A percentile compares a stretch with the other conserved stretches of the same genome.
Conservation (phyloP, 345 rosid species). For the Turritis glabra region DNA sequence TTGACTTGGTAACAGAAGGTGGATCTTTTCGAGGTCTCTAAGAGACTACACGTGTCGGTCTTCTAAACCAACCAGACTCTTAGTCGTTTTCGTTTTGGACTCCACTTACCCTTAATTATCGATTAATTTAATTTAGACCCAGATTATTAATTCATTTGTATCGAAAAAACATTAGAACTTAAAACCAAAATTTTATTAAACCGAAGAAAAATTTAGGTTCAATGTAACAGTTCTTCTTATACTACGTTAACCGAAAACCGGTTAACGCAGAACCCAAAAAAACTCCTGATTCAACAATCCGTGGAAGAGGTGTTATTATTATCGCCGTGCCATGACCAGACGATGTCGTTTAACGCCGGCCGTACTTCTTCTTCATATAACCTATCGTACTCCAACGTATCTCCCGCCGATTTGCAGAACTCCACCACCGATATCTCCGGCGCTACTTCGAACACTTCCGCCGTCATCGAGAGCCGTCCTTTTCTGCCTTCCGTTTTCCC, state of each 20-base stretch:
- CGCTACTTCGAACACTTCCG: slow-evolving; percentile 68
- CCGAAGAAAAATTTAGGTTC: slow-evolving; percentile 22
- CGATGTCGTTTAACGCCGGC: slow-evolving; percentile 75
- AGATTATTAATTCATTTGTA: not conserved
- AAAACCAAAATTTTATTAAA: slow-evolving; percentile 17
- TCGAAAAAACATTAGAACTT: not conserved
- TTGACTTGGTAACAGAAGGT: not conserved
- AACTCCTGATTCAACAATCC: not conserved
- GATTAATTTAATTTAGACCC: not conserved
- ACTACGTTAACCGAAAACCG: slow-evolving; percentile 16
- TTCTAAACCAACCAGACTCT: not conserved
- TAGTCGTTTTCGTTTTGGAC: no score
- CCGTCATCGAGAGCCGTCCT: slow-evolving; percentile 59
- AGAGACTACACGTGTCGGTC: slow-evolving; percentile 18
- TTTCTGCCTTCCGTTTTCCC: slow-evolving; percentile 63
- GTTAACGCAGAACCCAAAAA: slow-evolving; percentile 1
- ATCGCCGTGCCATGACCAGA: slow-evolving; percentile 90
- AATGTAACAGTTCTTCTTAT: not conserved
- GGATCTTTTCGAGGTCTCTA: slow-evolving; percentile 9
- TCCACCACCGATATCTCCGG: slow-evolving; percentile 72
- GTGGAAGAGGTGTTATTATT: not conserved
- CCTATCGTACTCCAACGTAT: slow-evolving; percentile 53
- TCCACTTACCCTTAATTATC: not conserved
- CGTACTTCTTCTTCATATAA: slow-evolving; percentile 64
- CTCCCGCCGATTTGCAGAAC: slow-evolving; percentile 65